phyloP scores from a whole-genome alignment of 1,139 yeast species.

The Diutina rugosa region DNA sequence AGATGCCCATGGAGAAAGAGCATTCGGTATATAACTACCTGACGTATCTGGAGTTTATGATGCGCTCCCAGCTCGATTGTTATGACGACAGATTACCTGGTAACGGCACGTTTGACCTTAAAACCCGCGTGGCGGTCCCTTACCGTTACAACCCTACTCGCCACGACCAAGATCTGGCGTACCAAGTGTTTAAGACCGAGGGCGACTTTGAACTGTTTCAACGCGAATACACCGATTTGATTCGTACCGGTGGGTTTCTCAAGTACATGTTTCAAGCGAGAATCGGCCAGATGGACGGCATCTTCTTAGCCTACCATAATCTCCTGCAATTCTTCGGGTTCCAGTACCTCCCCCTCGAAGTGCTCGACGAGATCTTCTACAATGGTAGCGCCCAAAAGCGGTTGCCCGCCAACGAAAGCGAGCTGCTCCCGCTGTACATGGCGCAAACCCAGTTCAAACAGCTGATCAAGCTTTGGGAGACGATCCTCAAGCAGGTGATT shows the following conservation, averaged over 20 bases:
- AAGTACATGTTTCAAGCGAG: slow-evolving; percentile 87
- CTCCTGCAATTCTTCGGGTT: slow-evolving; percentile 75
- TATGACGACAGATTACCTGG: slow-evolving; percentile 70
- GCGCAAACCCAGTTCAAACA: slow-evolving; percentile 66
- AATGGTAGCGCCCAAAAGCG: background rate
- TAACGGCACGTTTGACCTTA: slow-evolving; percentile 83
- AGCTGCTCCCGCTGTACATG: slow-evolving; percentile 30
- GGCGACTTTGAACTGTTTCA: slow-evolving; percentile 73
- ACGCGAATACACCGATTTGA: slow-evolving; percentile 65
- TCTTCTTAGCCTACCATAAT: slow-evolving; percentile 84
- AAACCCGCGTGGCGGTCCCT: slow-evolving; percentile 84
- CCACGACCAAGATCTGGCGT: slow-evolving; percentile 11
- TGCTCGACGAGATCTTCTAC: slow-evolving; percentile 43
- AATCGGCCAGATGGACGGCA: slow-evolving; percentile 95
- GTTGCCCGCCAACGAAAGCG: slow-evolving; percentile 9
- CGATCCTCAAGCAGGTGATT: slow-evolving; percentile 29
- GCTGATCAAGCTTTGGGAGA: slow-evolving; percentile 46
- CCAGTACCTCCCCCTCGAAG: slow-evolving; percentile 68
- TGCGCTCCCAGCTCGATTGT: slow-evolving; percentile 91
- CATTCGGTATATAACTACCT: slow-evolving; percentile 56
- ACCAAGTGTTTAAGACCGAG: slow-evolving; percentile 45
- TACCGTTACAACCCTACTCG: slow-evolving; percentile 65
- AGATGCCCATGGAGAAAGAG: slow-evolving; percentile 1
- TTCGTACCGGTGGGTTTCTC: slow-evolving; percentile 58
- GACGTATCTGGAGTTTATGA: slow-evolving; percentile 48